Base-by-base conservation (phyloP, 805 yeast species). In the Huiozyma naganishii region DNA sequence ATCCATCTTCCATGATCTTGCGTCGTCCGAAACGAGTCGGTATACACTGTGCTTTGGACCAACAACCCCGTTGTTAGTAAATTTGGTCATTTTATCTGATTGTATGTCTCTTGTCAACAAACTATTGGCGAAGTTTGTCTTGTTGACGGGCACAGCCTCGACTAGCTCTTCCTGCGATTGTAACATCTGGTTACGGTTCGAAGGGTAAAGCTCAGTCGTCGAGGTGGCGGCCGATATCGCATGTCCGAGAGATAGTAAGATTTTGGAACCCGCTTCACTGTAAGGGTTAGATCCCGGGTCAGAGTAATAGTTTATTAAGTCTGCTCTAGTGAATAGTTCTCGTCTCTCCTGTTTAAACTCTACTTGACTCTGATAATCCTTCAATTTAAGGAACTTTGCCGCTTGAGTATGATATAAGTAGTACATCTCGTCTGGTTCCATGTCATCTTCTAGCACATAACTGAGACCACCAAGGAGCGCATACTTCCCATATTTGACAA, bases 381-480 rank as follows among this genome's bases (percentile, higher is more conserved):
- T 44, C 17, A 59, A 29, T 9, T 45, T 49, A 29, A 63, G 45
- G 37, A 54, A 60, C 7, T 45, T 47, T 1, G 66, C 58, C 1
- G 65, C 62, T 41, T 55, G 51, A 10, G 30, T 4, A 41, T 63
- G 67, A 43, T 62, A 63, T 2, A 41, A 33, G 42, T 58, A 62
- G 42, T 62, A 63, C 8, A 48, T 41, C 9, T 45, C 32, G 10
- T 47, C 46, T 27, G 58, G 53, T 9, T 46, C 50, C 6, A 42
- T 46, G 1, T 46, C 53, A 30, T 41, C 43, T 33, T 56, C 54
- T 7, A 53, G 45, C 40, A 55, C 60, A 41, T 54, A 60, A 12
- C 50, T 52, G 32, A 63, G 49, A 27, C 67, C 67, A 7, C 61
- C 49, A 12, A 63, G 45, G 17, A 63, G 43, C n/a, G 65, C 59